Conservation (phyloP, 306 rosid species). For the Pyrus betulifolia region DNA sequence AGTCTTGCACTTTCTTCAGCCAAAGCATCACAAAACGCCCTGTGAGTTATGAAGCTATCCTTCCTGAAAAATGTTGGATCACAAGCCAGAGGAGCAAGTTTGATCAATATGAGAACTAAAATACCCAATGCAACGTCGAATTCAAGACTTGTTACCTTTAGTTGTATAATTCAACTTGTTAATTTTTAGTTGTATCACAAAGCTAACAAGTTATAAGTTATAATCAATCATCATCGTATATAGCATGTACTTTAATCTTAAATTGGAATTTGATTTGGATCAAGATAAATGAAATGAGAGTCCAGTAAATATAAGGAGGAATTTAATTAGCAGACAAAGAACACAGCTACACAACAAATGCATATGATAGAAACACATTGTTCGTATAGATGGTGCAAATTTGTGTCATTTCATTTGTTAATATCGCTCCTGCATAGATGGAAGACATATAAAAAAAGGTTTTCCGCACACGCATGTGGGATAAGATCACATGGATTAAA, state of each 20-base stretch:
- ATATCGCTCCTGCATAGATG: background rate
- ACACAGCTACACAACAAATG: background rate
- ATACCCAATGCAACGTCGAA: background rate
- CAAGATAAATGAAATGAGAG: background rate
- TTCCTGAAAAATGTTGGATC: constrained; percentile 41
- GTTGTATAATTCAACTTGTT: no score
- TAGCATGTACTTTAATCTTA: background rate
- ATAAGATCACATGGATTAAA: background rate
- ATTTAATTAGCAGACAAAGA: background rate
- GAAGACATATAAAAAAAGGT: background rate
- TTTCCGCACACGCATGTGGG: background rate
- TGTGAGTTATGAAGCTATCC: constrained; percentile 91
- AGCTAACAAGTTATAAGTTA: background rate
- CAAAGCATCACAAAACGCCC: constrained; percentile 94
- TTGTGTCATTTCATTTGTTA: background rate
- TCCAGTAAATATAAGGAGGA: background rate
- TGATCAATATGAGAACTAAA: background rate
- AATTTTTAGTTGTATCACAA: background rate
- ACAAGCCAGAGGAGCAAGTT: background rate
- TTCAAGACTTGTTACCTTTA: no score
- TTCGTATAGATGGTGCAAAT: background rate
- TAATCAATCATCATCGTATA: no score
- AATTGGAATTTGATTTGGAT: background rate
- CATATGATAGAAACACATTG: background rate
- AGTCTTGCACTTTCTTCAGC: constrained; percentile 91